Evolutionary conservation across 805 yeast species (phyloP).

Genomic region (Yarrowia osloensis): DNA sequence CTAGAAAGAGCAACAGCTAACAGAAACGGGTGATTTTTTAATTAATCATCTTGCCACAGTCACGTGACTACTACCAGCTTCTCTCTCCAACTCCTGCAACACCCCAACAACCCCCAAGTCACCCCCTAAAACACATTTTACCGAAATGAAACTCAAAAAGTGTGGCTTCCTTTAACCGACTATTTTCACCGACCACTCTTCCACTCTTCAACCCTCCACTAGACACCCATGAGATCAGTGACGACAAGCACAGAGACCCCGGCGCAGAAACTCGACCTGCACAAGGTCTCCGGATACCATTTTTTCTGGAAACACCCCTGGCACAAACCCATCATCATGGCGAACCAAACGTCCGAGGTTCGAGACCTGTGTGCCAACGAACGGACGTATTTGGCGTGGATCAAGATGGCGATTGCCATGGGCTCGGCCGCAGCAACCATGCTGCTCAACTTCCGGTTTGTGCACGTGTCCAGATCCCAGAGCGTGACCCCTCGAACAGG

Average conservation of each 20-base stretch:
- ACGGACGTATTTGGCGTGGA: conserved; percentile 25
- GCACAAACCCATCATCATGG: conserved; percentile 22
- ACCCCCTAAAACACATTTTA: no score
- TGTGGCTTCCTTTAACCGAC: not conserved
- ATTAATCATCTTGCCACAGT: no score
- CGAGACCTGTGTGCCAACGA: conserved; percentile 29
- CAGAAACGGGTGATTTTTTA: no score
- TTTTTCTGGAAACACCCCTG: conserved; percentile 21
- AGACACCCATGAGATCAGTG: not conserved
- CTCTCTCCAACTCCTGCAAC: no score
- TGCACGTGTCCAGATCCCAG: not conserved
- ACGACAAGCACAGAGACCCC: conserved; percentile 11
- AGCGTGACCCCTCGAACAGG: not conserved
- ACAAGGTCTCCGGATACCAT: not conserved
- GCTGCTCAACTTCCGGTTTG: conserved; percentile 19
- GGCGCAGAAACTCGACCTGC: not conserved
- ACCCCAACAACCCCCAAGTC: no score
- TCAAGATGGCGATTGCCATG: conserved; percentile 4
- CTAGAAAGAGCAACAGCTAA: no score
- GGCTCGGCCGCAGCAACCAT: conserved; percentile 8
- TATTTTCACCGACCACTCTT: not conserved
- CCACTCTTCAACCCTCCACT: not conserved
- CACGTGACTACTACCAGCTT: no score
- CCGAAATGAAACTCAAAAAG: not conserved
- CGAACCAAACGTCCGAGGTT: conserved; percentile 28